Conservation (phyloP, 352 stramenopile species). For the Pythium folliculosum region DNA sequence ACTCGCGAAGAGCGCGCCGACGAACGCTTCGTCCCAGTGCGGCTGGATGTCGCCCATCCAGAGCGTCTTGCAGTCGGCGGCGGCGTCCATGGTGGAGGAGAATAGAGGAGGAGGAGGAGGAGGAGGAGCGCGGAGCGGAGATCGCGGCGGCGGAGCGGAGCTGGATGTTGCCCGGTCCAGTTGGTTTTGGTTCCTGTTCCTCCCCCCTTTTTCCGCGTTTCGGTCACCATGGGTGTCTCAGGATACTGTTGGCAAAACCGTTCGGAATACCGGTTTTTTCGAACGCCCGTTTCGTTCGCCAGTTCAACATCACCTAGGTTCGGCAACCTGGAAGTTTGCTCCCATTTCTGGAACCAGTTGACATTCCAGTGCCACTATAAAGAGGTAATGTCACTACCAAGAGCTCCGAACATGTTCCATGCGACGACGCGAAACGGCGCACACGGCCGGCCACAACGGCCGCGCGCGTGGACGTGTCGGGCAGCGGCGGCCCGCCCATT, state of each 20-base stretch:
- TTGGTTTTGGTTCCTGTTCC: not conserved
- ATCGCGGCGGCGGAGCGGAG: not conserved
- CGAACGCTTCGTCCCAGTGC: conserved; percentile 89
- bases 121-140: not conserved
- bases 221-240: conserved; percentile 21
- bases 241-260: conserved; percentile 23
- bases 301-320: conserved; percentile 23
- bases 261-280: conserved; percentile 27
- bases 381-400: not conserved
- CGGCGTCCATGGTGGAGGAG: conserved; percentile 29
- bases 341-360: not conserved
- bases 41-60: conserved; percentile 92
- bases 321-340: not conserved
- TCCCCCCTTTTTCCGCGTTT: conserved; percentile 27
- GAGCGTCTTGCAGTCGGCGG: conserved; percentile 79
- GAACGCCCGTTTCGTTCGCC: conserved; percentile 6
- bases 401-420: not conserved
- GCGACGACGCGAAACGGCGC: not conserved
- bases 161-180: not conserved
- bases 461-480: too few relatives aligned
- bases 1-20: conserved; percentile 80
- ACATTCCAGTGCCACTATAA: not conserved
- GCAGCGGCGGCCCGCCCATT: too few relatives aligned
- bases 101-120: not conserved
- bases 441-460: too few relatives aligned